Percentiles rank a stretch among this genome's conserved stretches.
phyloP scores from a whole-genome alignment of 768 basidiomycete species.

The Sporobolomyces pararoseus region DNA sequence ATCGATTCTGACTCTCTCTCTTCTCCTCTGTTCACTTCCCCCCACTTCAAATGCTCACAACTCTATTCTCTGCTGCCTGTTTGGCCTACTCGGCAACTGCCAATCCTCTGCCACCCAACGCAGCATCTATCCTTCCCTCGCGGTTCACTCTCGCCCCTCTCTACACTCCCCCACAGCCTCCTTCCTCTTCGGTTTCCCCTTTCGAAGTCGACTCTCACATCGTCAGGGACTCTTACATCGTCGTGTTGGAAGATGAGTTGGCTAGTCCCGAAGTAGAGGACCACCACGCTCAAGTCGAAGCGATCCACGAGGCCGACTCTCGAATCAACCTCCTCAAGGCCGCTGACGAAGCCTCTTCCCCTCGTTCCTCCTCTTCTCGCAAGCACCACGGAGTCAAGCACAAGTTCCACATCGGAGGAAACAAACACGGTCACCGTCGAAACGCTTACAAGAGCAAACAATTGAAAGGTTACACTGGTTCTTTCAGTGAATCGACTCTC shows the following conservation, averaged over 20 bases:
- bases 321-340: constrained; percentile 38
- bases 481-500: constrained; percentile 56
- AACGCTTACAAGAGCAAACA: constrained; percentile 14
- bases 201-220: constrained; percentile 35
- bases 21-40: constrained; percentile 10
- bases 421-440: constrained; percentile 17
- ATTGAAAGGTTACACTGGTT: constrained; percentile 45
- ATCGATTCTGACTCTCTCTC: background rate
- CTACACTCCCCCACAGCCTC: constrained; percentile 33
- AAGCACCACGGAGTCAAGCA: constrained; percentile 51
- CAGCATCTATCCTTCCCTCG: constrained; percentile 12
- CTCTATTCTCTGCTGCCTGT: constrained; percentile 22
- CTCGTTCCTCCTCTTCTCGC: constrained; percentile 55
- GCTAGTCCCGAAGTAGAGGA: constrained; percentile 55
- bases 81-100: constrained; percentile 37
- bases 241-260: constrained; percentile 74
- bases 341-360: background rate
- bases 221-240: constrained; percentile 89
- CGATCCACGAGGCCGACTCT: constrained; percentile 64
- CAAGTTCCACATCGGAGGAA: constrained; percentile 41
- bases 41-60: background rate
- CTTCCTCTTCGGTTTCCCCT: background rate
- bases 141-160: constrained; percentile 46
- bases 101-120: constrained; percentile 41
- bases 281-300: constrained; percentile 69